Evolutionary conservation across 129 eudicot genomes (phyloP).

Genomic region (Lonicera japonica): DNA sequence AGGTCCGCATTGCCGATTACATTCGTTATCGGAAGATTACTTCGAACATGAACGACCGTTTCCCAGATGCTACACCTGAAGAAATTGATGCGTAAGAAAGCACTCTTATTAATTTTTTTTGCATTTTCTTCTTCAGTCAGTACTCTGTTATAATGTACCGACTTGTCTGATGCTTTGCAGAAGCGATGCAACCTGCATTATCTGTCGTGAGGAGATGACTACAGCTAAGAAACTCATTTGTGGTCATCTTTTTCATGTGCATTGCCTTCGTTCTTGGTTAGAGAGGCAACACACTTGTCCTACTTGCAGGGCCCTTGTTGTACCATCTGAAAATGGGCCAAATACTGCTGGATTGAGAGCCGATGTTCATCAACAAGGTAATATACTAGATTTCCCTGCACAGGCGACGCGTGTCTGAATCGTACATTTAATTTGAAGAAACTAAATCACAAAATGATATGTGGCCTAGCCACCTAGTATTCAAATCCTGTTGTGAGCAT

Average conservation of each 20-base stretch:
- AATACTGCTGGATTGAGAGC: slow-evolving; percentile 42
- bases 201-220: slow-evolving; percentile 99
- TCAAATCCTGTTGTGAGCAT: too few relatives aligned
- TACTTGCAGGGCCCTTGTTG: slow-evolving; percentile 92
- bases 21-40: slow-evolving; percentile 93
- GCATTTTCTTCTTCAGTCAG: too few relatives aligned
- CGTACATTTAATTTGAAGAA: too few relatives aligned
- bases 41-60: slow-evolving; percentile 99
- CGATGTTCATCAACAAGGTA: slow-evolving; percentile 72
- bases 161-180: slow-evolving; percentile 38
- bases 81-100: slow-evolving; percentile 66
- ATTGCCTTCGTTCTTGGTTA: slow-evolving; percentile 97
- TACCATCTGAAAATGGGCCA: slow-evolving; percentile 78
- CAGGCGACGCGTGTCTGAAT: too few relatives aligned
- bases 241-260: slow-evolving; percentile 97
- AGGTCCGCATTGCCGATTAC: slow-evolving; percentile 87
- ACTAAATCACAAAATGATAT: too few relatives aligned
- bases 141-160: background rate
- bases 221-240: slow-evolving; percentile 84
- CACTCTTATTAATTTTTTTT: background rate
- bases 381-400: too few relatives aligned
- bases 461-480: too few relatives aligned
- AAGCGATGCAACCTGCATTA: slow-evolving; percentile 94
- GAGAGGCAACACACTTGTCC: slow-evolving; percentile 98
- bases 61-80: slow-evolving; percentile 98